phyloP scores from a whole-genome alignment of 192 early-diverging fungal genomes.

The Allomyces macrogynus region DNA sequence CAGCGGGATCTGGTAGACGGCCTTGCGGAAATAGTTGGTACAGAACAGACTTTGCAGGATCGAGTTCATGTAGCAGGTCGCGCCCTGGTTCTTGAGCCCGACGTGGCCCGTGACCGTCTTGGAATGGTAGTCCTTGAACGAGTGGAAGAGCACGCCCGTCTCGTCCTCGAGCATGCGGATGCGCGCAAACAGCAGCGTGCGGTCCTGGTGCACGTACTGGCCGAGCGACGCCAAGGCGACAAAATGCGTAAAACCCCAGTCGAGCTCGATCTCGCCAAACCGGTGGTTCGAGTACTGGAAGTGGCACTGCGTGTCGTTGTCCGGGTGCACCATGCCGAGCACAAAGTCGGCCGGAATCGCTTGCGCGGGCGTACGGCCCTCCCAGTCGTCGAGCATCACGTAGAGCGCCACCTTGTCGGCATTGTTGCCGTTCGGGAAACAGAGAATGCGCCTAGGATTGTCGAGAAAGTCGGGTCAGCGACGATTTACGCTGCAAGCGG shows the following conservation, averaged over 20 bases:
- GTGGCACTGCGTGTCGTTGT: conserved; percentile 1
- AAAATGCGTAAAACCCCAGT: conserved; percentile 89
- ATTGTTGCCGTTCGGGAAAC: background rate
- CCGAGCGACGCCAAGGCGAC: conserved; percentile 27
- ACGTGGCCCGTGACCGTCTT: conserved; percentile 77
- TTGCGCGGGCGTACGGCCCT: background rate
- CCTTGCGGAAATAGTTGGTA: conserved; percentile 81
- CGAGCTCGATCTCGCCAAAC: conserved; percentile 55
- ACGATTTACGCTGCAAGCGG: too few relatives aligned
- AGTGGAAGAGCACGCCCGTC: conserved; percentile 87
- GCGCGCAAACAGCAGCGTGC: conserved; percentile 41
- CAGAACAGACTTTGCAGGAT: conserved; percentile 86
- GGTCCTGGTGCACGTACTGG: conserved; percentile 44
- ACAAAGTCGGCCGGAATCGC: background rate
- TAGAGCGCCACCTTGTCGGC: background rate
- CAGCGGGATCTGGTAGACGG: conserved; percentile 64
- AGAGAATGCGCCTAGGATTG: background rate
- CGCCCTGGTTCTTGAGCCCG: conserved; percentile 89
- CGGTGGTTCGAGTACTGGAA: conserved; percentile 49
- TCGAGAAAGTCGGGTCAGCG: too few relatives aligned
- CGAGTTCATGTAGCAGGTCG: conserved; percentile 99
- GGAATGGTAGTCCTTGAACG: conserved; percentile 82
- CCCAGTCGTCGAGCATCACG: background rate
- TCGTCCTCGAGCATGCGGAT: conserved; percentile 64
- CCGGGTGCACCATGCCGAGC: background rate